Conservation (phyloP, 805 yeast genomes). For the Pichia insulana region DNA sequence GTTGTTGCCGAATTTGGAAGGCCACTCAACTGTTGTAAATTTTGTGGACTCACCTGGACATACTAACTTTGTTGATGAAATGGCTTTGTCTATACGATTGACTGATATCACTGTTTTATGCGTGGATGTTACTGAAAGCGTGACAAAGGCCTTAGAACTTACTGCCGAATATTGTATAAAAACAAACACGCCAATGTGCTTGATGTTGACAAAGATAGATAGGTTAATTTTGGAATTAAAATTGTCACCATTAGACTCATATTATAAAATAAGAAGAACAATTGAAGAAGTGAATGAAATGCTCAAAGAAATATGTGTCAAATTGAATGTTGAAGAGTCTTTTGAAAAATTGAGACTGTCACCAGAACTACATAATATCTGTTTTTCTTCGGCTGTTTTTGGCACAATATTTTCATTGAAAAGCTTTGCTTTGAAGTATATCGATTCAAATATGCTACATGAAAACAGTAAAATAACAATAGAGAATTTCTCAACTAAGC, state of each 20-base stretch:
- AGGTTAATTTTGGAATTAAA: constrained; percentile 72
- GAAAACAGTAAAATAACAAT: constrained; percentile 15
- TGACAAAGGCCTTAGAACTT: constrained; percentile 47
- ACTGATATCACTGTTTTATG: constrained; percentile 63
- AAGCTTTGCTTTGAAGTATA: constrained; percentile 53
- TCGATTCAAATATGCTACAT: constrained; percentile 23
- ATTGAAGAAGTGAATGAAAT: constrained; percentile 58
- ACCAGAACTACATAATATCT: constrained; percentile 57
- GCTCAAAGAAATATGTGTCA: constrained; percentile 25
- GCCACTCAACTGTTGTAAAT: constrained; percentile 51
- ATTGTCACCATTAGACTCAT: constrained; percentile 67
- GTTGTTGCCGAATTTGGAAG: constrained; percentile 43
- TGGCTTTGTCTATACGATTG: constrained; percentile 44
- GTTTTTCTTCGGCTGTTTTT: constrained; percentile 63
- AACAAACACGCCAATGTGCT: constrained; percentile 41
- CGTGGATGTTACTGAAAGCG: constrained; percentile 82
- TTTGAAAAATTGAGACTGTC: constrained; percentile 29
- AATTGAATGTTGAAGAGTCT: constrained; percentile 12
- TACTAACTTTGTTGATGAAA: constrained; percentile 71
- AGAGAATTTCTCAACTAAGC: constrained; percentile 40
- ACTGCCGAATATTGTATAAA: constrained; percentile 45
- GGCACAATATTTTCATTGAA: constrained; percentile 57
- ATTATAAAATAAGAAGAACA: constrained; percentile 51
- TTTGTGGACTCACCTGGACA: constrained; percentile 91
- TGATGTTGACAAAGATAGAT: constrained; percentile 78